A percentile compares a stretch with the other conserved stretches of the same genome.
These are phyloP conservation scores for Geotrichum histeridarum DNA, from an alignment of 1,139 yeast genomes.

Conservation along the genomic window DNA sequence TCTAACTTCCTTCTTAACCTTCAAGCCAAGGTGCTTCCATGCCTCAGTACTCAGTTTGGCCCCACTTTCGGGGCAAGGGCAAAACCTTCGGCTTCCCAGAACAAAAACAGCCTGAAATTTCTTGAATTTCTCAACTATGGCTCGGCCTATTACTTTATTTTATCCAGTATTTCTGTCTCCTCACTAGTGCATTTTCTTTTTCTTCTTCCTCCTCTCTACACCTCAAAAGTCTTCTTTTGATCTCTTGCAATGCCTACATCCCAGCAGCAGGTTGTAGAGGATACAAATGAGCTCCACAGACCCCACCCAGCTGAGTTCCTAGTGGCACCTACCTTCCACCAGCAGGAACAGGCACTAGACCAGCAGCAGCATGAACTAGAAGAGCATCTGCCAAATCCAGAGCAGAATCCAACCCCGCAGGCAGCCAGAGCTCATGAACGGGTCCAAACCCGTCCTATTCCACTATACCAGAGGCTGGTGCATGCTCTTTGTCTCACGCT, in stretches of 20 bases:
- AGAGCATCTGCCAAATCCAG: neutral
- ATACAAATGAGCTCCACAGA: too few relatives aligned
- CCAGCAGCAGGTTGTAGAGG: too few relatives aligned
- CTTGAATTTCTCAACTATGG: too few relatives aligned
- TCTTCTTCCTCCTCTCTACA: neutral
- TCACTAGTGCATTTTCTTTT: neutral
- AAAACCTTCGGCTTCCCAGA: too few relatives aligned
- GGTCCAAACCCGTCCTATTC: conserved; percentile 3
- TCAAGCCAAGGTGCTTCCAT: too few relatives aligned
- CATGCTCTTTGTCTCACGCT: conserved; percentile 12
- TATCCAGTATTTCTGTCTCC: too few relatives aligned
- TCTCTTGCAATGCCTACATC: neutral
- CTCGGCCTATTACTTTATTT: too few relatives aligned
- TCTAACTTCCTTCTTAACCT: too few relatives aligned
- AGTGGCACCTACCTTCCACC: neutral
- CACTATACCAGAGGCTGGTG: conserved; percentile 6
- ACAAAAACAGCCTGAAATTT: too few relatives aligned
- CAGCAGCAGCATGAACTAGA: neutral
- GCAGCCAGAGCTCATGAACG: neutral
- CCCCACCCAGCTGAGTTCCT: too few relatives aligned
- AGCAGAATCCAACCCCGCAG: neutral
- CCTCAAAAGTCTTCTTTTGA: neutral
- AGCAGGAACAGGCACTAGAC: neutral
- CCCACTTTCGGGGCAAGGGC: too few relatives aligned
- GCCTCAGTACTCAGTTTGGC: too few relatives aligned